Conservation (phyloP, 139 green algal genomes). For the Tetradesmus obliquus region DNA sequence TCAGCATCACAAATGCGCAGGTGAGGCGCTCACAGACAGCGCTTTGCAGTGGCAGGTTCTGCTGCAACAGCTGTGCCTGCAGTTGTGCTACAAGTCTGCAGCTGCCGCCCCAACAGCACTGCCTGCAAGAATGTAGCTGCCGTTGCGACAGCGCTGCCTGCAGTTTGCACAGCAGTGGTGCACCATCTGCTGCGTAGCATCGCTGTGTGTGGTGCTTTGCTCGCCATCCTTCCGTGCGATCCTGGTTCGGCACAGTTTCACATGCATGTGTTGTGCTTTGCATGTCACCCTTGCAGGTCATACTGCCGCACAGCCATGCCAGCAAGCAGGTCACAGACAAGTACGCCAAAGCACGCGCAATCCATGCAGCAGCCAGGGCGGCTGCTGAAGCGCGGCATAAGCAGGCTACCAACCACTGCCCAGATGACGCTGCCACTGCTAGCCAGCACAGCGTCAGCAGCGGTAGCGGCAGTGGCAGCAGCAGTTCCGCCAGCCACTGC, state of each 20-base stretch:
- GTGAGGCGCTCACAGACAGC: neutral
- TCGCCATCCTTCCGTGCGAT: too few relatives aligned
- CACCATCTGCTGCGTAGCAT: too few relatives aligned
- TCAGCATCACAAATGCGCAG: slow-evolving; percentile 16
- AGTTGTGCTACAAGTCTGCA: too few relatives aligned
- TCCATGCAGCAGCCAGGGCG: neutral
- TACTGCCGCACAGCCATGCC: slow-evolving; percentile 38
- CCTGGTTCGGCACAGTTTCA: too few relatives aligned
- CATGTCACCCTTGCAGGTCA: slow-evolving; percentile 18
- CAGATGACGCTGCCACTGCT: neutral
- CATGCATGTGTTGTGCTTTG: too few relatives aligned
- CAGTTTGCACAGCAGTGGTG: too few relatives aligned
- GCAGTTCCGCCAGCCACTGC: neutral
- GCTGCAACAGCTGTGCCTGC: neutral
- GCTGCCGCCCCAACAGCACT: too few relatives aligned
- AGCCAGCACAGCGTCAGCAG: slow-evolving; percentile 3
- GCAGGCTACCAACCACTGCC: slow-evolving; percentile 5
- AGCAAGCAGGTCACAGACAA: slow-evolving; percentile 34
- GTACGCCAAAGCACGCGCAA: neutral
- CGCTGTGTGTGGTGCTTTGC: too few relatives aligned
- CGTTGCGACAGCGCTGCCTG: too few relatives aligned
- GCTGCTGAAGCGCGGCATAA: neutral
- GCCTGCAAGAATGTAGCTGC: too few relatives aligned
- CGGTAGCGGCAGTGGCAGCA: neutral
- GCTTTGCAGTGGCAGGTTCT: too few relatives aligned